Evolutionary conservation across 78 protist species (phyloP).

Genomic region (Tieghemostelium lacteum): DNA sequence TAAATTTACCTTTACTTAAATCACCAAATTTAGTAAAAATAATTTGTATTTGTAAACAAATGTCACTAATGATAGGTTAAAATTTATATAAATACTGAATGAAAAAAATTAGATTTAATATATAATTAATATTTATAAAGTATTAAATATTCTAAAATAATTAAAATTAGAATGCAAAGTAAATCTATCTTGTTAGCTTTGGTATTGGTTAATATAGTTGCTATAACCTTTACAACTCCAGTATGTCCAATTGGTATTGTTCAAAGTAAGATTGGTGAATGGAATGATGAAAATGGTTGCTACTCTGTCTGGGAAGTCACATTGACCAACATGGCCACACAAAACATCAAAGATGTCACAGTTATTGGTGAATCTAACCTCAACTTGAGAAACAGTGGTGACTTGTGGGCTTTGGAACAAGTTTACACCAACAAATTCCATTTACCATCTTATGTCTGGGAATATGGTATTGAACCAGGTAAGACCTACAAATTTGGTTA

Average conservation of each 20-base stretch:
- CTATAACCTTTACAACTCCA: not conserved
- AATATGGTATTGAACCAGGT: not conserved
- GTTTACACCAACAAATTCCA: not conserved
- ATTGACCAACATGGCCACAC: not conserved
- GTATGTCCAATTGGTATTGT: not conserved
- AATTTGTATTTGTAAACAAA: not conserved
- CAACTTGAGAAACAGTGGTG: not conserved
- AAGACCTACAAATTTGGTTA: not conserved
- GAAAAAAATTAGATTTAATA: not conserved
- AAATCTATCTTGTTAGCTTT: not conserved
- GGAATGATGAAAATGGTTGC: not conserved
- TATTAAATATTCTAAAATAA: not conserved
- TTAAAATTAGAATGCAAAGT: not conserved
- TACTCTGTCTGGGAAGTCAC: conserved; percentile 1
- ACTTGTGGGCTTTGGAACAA: not conserved
- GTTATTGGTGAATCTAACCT: conserved; percentile 6
- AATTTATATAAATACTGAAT: not conserved
- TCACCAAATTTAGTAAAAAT: no score
- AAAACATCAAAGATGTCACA: conserved; percentile 3
- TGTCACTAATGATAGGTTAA: not conserved
- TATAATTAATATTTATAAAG: not conserved
- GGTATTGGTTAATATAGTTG: not conserved
- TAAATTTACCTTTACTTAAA: not conserved
- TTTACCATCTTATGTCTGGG: not conserved
- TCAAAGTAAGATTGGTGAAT: not conserved